Conservation (phyloP, 2,329 filamentous ascomycete species). For the Beauveria medogensis region DNA sequence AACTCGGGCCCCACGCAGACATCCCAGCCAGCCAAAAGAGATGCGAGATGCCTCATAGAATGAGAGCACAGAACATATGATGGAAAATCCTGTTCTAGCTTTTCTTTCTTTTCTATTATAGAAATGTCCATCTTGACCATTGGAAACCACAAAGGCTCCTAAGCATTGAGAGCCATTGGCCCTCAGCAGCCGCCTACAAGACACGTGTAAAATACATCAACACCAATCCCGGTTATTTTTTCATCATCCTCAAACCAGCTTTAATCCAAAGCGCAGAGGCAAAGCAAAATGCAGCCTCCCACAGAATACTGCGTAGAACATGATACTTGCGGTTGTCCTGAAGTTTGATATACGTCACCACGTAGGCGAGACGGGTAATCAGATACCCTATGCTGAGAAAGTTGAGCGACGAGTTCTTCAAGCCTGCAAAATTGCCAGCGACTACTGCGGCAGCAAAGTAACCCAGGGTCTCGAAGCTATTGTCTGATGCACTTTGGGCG, state of each 20-base stretch:
- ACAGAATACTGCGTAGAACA: slow-evolving; percentile 24
- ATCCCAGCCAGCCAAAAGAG: background rate
- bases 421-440: slow-evolving; percentile 28
- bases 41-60: background rate
- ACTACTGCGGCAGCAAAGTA: slow-evolving; percentile 27
- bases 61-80: too few relatives aligned
- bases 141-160: too few relatives aligned
- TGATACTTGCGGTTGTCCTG: slow-evolving; percentile 29
- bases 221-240: background rate
- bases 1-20: background rate
- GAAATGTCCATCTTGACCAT: too few relatives aligned
- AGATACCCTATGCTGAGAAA: slow-evolving; percentile 25
- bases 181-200: background rate
- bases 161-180: too few relatives aligned
- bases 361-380: slow-evolving; percentile 25
- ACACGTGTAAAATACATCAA: background rate
- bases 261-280: background rate
- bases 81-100: background rate
- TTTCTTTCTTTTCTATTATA: background rate
- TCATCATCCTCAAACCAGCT: background rate
- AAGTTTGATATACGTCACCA: slow-evolving; percentile 27
- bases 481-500: slow-evolving; percentile 35
- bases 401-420: slow-evolving; percentile 25
- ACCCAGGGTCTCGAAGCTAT: slow-evolving; percentile 28
- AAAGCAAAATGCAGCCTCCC: slow-evolving; percentile 15